Evolutionary conservation across 179 eudicot genomes (phyloP).

Genomic region (Spergularia azorica): DNA sequence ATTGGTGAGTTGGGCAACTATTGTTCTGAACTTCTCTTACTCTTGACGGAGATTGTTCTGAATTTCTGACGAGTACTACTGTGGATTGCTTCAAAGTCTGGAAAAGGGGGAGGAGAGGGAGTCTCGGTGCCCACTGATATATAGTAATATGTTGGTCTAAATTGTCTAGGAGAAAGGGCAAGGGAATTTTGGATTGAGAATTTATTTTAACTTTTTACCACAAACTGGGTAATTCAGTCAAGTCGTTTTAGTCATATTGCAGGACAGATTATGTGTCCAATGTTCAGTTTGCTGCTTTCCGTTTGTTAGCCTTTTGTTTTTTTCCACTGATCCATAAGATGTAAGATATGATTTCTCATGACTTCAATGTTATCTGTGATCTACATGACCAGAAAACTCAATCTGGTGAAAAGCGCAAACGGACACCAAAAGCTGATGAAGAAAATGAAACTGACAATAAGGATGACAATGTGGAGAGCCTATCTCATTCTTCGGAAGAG

Average conservation of each 20-base stretch:
- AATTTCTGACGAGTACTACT: too few relatives aligned
- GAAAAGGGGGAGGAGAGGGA: too few relatives aligned
- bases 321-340: not conserved
- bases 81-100: too few relatives aligned
- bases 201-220: too few relatives aligned
- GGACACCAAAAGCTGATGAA: conserved; percentile 42
- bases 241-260: not conserved
- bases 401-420: conserved; percentile 38
- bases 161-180: too few relatives aligned
- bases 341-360: not conserved
- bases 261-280: not conserved
- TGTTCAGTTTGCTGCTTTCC: not conserved
- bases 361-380: not conserved
- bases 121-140: too few relatives aligned
- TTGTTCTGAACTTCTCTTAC: too few relatives aligned
- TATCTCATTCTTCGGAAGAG: conserved; percentile 54
- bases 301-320: not conserved
- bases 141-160: too few relatives aligned
- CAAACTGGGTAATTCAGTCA: too few relatives aligned
- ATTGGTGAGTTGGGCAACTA: too few relatives aligned
- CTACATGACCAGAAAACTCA: conserved; percentile 38
- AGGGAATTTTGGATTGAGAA: too few relatives aligned
- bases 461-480: conserved; percentile 43
- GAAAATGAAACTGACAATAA: conserved; percentile 47
- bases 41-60: too few relatives aligned